Base-by-base conservation (phyloP, 176 grass and related monocot genomes). In the Oryza meyeriana region DNA sequence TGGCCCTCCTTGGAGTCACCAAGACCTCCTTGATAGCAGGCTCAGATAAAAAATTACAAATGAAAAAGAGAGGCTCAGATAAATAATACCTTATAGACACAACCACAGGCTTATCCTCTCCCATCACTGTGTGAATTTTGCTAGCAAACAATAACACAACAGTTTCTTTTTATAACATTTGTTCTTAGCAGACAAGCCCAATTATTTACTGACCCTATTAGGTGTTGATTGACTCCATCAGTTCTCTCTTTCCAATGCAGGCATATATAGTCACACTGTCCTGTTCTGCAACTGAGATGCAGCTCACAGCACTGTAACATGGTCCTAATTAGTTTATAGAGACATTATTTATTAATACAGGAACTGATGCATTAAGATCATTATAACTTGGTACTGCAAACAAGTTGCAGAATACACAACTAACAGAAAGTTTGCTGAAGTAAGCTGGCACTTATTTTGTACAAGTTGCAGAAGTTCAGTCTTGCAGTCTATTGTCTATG, bases 361-460 rank as follows among this genome's bases (percentile, higher is more conserved):
- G 73, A 52, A 40, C 2, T 48, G 4, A 40, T 78, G n/a, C 35
- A 10, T 48, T 52, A 22, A 30, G 71, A 35, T 59, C 55, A 59
- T 5, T 25, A 39, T 64, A 64, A 64, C 52, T 36, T 0, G 35
- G 4, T 22, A 38, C n/a, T 50, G 36, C 25, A 85, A 79, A n/a
- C 75, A 85, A 79, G 63, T 84, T 72, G 44, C 28, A 73, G 14
- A 73, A 66, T 59, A 17, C 67, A 77, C 38, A 81, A 66, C 61
- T 22, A 66, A 72, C 66, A 85, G 68, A 85, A 82, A 75, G 78
- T 77, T 76, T 59, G 80, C 80, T 74, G 83, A 73, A 66, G 65
- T 78, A 57, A 83, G 32, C 27, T 81, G 39, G 59, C 47, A 81
- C 34, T 81, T 59, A 59, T 10, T 81, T 59, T 61, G 34, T 20